Evolutionary conservation across 2,329 filamentous ascomycete genomes (phyloP), one percentile per base, ranked within the genome.

Genomic region (Phialophora verrucosa): DNA sequence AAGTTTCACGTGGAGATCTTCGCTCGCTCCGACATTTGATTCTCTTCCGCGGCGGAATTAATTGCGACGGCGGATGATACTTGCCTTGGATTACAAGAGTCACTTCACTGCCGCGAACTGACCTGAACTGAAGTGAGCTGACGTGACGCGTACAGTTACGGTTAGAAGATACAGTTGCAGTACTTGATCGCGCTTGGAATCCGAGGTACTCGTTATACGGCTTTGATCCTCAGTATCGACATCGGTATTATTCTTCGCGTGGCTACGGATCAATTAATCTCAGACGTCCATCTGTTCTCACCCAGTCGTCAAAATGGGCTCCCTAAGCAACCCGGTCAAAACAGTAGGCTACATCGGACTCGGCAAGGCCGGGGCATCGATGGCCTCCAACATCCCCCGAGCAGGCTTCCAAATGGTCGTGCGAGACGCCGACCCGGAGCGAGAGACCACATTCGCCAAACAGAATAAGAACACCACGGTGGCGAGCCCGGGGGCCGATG

Each of bases 391-490:
- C 57, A 64, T 77, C 49, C 76, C 75, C 11, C 73, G 74, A 64
- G 69, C 75, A 8, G 74, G 75, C 38, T 77, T 75, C 64, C 66
- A 72, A 14, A 59, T 77, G 10, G 64, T 77, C 17, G 74, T 77
- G 0, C 72, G 75, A 65, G 76, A 77, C 59, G 72, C 67, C 8
- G 75, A 77, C 63, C 81, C 79, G 2, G 86, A 89, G 73, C 84
- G 94, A 67, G 86, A 88, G 67, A 77, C 75, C 27, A 86, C 85
- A 12, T 98, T 98, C 93, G 92, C 91, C 80, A 83, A 81, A 31
- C 90, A 93, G 25, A 98, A 98, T 75, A 94, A 94, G 17, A 75
- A 76, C 63, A 76, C 75, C 7, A 74, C 69, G 2, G 71, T 73
- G 14, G 72, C 74, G 4, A 69, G 73, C 8, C 71, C 71, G 17